Evolutionary conservation across 257 asterid genomes (phyloP).

Genomic region (Solanum ossicruentum): DNA sequence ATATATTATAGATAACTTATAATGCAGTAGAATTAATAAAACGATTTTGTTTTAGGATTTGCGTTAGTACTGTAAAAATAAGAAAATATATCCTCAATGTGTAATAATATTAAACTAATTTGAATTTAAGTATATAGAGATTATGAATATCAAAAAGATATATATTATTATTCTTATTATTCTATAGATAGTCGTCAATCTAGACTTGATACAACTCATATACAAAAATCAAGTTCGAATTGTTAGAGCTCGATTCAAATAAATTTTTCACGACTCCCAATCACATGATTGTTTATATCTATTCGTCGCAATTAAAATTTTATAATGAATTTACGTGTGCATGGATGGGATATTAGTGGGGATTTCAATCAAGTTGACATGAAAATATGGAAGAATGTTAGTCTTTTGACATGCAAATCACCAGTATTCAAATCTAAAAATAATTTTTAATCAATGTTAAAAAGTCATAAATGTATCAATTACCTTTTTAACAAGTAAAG

Average conservation of each 20-base stretch:
- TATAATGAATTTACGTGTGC: background rate
- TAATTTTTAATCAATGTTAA: background rate
- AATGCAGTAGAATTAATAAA: background rate
- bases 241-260: background rate
- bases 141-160: background rate
- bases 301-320: background rate
- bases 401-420: background rate
- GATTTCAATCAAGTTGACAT: background rate
- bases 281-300: background rate
- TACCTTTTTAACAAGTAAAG: background rate
- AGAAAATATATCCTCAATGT: background rate
- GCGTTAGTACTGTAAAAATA: background rate
- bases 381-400: background rate
- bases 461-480: background rate
- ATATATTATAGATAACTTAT: background rate
- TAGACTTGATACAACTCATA: background rate
- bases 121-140: background rate
- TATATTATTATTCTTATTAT: background rate
- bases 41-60: background rate
- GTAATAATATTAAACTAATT: background rate
- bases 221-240: background rate
- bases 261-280: background rate
- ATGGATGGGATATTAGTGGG: background rate
- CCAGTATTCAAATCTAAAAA: background rate
- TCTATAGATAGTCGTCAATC: background rate